These are phyloP conservation scores for Magnusiomyces fungicola DNA, from an alignment of 1,139 yeast species.

Conservation along the genomic window DNA sequence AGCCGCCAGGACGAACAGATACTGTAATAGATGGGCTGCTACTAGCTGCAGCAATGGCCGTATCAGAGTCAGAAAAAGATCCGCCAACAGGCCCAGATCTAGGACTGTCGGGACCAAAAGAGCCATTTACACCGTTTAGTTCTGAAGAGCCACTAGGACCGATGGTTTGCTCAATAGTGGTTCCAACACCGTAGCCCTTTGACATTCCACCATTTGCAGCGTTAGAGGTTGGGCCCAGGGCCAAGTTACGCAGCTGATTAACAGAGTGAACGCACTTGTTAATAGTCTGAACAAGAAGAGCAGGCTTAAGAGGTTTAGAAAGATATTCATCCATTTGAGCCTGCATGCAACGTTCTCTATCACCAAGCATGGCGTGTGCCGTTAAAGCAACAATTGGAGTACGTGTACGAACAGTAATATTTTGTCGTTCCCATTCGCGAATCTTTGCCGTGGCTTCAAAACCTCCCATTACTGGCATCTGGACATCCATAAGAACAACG, in stretches of 20 bases:
- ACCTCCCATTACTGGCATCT: constrained; percentile 95
- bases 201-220: constrained; percentile 14
- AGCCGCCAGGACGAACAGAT: constrained; percentile 14
- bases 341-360: constrained; percentile 73
- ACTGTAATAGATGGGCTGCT: not conserved
- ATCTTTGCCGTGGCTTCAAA: constrained; percentile 84
- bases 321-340: constrained; percentile 91
- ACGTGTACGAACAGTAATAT: constrained; percentile 65
- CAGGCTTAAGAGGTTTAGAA: constrained; percentile 80
- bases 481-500: constrained; percentile 86
- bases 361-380: constrained; percentile 90
- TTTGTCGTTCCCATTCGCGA: constrained; percentile 79
- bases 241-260: constrained; percentile 34
- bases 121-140: too few relatives aligned
- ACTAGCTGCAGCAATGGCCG: too few relatives aligned
- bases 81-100: too few relatives aligned
- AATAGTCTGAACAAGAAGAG: constrained; percentile 72
- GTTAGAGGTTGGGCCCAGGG: constrained; percentile 31
- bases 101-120: too few relatives aligned
- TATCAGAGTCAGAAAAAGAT: too few relatives aligned
- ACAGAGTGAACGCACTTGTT: constrained; percentile 65
- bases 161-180: constrained; percentile 14
- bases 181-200: constrained; percentile 17
- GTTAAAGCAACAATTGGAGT: constrained; percentile 86
- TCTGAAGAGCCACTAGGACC: constrained; percentile 6